Evolutionary conservation across 495 filamentous ascomycete species (phyloP).

Genomic region (Articulospora tetracladia): DNA sequence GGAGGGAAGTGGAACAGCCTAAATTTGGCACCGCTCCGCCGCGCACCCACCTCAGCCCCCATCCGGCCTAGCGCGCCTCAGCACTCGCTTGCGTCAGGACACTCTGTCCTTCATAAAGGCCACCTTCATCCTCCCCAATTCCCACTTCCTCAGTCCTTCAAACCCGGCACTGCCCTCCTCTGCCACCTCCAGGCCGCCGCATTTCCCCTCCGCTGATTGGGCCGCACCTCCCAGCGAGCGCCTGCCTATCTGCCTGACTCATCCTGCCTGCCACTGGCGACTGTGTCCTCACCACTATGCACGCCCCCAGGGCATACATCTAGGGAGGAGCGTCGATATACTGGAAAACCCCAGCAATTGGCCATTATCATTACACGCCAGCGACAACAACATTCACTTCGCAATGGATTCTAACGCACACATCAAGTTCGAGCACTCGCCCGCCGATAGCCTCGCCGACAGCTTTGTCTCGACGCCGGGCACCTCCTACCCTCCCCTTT

Average conservation of each 20-base stretch:
- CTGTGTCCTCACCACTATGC: conserved; percentile 1
- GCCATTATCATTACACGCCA: background rate
- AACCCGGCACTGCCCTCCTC: background rate
- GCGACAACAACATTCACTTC: conserved; percentile 10
- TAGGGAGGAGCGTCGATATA: background rate
- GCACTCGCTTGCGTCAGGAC: background rate
- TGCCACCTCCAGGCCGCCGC: background rate
- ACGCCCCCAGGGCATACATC: background rate
- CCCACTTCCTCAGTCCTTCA: background rate
- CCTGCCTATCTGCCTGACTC: background rate
- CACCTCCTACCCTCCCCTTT: conserved; percentile 47
- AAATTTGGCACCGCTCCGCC: too few relatives aligned
- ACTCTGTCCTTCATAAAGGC: conserved; percentile 1
- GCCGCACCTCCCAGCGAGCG: background rate
- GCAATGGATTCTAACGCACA: conserved; percentile 11
- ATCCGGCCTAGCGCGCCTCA: background rate
- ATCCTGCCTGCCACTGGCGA: background rate
- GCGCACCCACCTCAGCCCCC: background rate
- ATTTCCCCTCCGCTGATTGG: background rate
- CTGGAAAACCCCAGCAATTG: background rate
- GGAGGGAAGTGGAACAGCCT: background rate
- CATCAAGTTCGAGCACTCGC: conserved; percentile 28
- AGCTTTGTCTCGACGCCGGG: conserved; percentile 49
- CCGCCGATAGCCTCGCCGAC: conserved; percentile 33
- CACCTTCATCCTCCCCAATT: background rate